phyloP scores from a whole-genome alignment of 1,284 basidiomycete genomes.

The Volvariella surrecta region DNA sequence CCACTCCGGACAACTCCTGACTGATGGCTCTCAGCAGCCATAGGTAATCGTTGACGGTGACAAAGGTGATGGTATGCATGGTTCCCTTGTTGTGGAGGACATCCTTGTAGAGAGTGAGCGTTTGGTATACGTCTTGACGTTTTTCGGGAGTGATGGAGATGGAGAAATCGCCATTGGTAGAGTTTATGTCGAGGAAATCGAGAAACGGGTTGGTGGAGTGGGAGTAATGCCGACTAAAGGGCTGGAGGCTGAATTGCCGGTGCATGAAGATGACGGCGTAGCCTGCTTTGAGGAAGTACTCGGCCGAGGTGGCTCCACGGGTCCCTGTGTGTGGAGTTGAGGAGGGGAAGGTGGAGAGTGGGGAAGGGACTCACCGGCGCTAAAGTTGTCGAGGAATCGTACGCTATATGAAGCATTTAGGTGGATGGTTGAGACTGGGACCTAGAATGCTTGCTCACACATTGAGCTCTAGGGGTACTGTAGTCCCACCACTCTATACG shows the following conservation, averaged over 20 bases:
- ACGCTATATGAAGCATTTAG: slow-evolving; percentile 51
- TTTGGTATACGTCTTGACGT: slow-evolving; percentile 58
- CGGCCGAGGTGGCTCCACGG: slow-evolving; percentile 93
- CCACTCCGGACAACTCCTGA: slow-evolving; percentile 58
- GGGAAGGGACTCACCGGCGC: slow-evolving; percentile 61
- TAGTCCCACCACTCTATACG: slow-evolving; percentile 86
- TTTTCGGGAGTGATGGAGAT: slow-evolving; percentile 66
- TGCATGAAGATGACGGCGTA: slow-evolving; percentile 99
- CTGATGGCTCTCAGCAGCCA: slow-evolving; percentile 85
- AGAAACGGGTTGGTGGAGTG: slow-evolving; percentile 98
- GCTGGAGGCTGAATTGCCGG: slow-evolving; percentile 93
- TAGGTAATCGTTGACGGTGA: slow-evolving; percentile 94
- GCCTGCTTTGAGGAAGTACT: slow-evolving; percentile 89
- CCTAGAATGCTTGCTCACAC: slow-evolving; percentile 58
- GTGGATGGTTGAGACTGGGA: slow-evolving; percentile 11
- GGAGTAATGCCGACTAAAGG: slow-evolving; percentile 94
- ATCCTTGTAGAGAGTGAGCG: slow-evolving; percentile 77
- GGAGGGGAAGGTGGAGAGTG: slow-evolving; percentile 7
- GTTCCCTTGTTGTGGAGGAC: slow-evolving; percentile 69
- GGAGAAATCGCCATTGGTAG: slow-evolving; percentile 21
- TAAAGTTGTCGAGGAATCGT: slow-evolving; percentile 98
- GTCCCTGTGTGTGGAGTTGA: slow-evolving; percentile 51
- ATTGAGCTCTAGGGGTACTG: slow-evolving; percentile 91
- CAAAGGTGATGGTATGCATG: slow-evolving; percentile 84
- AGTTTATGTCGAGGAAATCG: slow-evolving; percentile 77